Base-by-base conservation (phyloP, 2,329 filamentous ascomycete species). In the Alternaria sp. region DNA sequence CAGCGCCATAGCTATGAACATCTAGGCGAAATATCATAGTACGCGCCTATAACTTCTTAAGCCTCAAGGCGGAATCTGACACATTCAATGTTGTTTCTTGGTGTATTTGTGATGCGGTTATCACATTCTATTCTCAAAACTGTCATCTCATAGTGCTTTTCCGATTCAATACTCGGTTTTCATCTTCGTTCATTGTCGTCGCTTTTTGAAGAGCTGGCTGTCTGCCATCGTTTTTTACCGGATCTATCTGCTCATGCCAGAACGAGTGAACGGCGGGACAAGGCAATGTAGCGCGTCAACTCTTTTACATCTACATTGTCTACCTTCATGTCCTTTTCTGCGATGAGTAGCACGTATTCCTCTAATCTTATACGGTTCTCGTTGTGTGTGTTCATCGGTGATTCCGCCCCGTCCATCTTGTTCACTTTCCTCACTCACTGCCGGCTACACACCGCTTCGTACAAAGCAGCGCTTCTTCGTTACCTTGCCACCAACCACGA, bases 401-500 rank as follows among this genome's bases (percentile, higher is more conserved):
- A 5, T 40, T 7, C 5, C 4, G 9, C 17, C 36, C 23, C 17
- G n/a, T 39, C 5, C 36, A 39, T 39, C 10, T 23, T 39, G 17
- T 23, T 39, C 36, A 17, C 24, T 40, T 51, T 52, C 39, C 31
- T 48, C 31, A n/a, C 28, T 39, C 49, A 52, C 36, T 52, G 17
- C 29, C 26, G 17, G 28, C 10, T 51, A 21, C 26, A 31, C 29
- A 34, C 21, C 29, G 44, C 31, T 48, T 31, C 21, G 17, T 36
- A 40, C 21, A 11, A 40, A 40, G 11, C 37, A 40, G 37, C 11
- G 37, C 21, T 24, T 40, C 37, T 24, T 40, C 31, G 31, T 14
- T 14, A 36, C 33, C 33, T 23, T 23, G 37, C 11, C 21, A 13
- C 21, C 21, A 14, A 10, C 23, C 29, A 37, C 48, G n/a, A 37